These are phyloP conservation scores for Monosporozyma servazzii DNA, from an alignment of 805 yeast genomes.

Conservation along the genomic window DNA sequence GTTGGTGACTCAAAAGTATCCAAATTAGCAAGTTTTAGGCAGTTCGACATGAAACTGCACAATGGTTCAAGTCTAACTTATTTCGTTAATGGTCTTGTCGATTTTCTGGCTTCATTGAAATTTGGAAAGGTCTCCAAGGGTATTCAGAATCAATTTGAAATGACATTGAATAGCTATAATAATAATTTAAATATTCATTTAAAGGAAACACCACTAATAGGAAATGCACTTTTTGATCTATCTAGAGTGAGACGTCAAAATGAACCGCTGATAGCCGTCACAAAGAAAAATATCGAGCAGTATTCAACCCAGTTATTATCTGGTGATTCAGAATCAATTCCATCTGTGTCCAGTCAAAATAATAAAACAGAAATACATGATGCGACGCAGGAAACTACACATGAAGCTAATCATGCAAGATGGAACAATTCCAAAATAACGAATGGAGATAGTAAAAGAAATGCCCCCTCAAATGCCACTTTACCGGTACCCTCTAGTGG, in stretches of 20 bases:
- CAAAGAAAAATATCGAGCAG: slow-evolving; percentile 3
- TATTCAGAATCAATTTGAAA: slow-evolving; percentile 7
- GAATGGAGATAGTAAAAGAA: not conserved
- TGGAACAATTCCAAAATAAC: not conserved
- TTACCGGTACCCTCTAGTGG: not conserved
- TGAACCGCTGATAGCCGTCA: slow-evolving; percentile 12
- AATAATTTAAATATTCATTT: slow-evolving; percentile 6
- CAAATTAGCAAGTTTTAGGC: slow-evolving; percentile 11
- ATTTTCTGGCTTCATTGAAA: slow-evolving; percentile 10
- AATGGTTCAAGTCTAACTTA: slow-evolving; percentile 6
- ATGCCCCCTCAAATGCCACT: not conserved
- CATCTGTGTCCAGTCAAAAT: not conserved
- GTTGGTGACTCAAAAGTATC: slow-evolving; percentile 5
- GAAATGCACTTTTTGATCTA: slow-evolving; percentile 15
- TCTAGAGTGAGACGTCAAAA: slow-evolving; percentile 8
- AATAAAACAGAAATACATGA: slow-evolving; percentile 3
- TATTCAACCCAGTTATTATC: not conserved
- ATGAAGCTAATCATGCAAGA: not conserved
- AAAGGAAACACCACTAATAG: slow-evolving; percentile 12
- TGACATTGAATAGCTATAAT: slow-evolving; percentile 2
- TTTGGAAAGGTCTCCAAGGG: slow-evolving; percentile 14
- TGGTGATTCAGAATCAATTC: slow-evolving; percentile 1
- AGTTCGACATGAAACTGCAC: slow-evolving; percentile 6
- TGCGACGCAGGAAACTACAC: not conserved
- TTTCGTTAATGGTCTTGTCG: slow-evolving; percentile 11